A percentile compares a stretch with the other conserved stretches of the same genome.
Evolutionary conservation across 768 basidiomycete species (phyloP).

Genomic region (Trametopsis cervina): DNA sequence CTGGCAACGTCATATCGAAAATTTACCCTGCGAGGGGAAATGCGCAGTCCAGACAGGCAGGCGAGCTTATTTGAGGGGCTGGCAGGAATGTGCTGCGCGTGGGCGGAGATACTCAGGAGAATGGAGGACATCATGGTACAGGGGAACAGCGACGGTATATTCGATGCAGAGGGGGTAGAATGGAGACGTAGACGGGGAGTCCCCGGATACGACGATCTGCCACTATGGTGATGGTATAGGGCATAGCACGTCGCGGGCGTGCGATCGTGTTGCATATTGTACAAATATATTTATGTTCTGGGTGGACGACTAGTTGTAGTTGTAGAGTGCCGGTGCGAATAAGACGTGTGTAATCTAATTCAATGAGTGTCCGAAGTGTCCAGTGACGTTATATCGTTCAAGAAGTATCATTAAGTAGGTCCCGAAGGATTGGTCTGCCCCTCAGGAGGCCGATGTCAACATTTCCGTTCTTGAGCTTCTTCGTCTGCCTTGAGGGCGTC

Average conservation of each 20-base stretch:
- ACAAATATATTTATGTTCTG: too few species aligned
- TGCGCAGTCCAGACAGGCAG: conserved; percentile 42
- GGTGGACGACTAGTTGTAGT: too few species aligned
- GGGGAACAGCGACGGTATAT: conserved; percentile 15
- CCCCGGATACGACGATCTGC: conserved; percentile 21
- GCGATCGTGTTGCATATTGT: too few species aligned
- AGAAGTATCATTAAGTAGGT: conserved; percentile 41
- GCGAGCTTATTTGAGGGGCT: conserved; percentile 54
- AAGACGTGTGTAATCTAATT: too few species aligned
- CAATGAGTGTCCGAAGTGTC: too few species aligned
- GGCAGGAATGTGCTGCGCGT: conserved; percentile 53
- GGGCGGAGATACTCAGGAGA: conserved; percentile 44
- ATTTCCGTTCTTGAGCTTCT: conserved; percentile 26
- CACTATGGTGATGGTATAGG: not conserved
- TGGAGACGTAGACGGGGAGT: conserved; percentile 12
- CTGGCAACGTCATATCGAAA: conserved; percentile 31
- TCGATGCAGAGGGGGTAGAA: not conserved
- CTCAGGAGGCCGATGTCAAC: conserved; percentile 37
- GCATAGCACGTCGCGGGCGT: too few species aligned
- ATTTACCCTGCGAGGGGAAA: conserved; percentile 31
- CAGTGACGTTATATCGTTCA: too few species aligned
- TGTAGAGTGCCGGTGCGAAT: too few species aligned
- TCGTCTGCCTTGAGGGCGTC: conserved; percentile 22
- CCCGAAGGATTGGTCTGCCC: conserved; percentile 53
- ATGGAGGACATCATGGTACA: too few species aligned